These are phyloP conservation scores for Cladosporium velox DNA, from an alignment of 2,329 filamentous ascomycete genomes.

Conservation along the genomic window DNA sequence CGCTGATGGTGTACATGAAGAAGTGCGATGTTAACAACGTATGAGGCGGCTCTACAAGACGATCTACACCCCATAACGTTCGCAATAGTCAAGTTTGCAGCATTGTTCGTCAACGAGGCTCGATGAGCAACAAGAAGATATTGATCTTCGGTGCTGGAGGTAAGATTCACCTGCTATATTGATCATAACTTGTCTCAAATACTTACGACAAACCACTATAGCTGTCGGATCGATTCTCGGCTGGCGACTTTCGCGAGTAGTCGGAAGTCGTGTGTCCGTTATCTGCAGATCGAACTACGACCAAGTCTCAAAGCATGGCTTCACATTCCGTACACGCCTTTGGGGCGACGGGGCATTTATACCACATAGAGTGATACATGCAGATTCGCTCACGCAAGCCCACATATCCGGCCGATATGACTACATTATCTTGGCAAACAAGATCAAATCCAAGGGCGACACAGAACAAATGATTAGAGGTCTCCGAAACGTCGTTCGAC, in stretches of 20 bases:
- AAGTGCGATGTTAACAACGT: neutral
- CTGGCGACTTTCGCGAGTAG: constrained; percentile 31
- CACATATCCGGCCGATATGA: neutral
- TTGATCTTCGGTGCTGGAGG: neutral
- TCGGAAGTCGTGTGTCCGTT: constrained; percentile 26
- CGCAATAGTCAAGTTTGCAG: neutral
- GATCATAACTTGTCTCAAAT: neutral
- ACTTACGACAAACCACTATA: neutral
- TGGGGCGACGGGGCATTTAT: constrained; percentile 17
- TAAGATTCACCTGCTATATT: neutral
- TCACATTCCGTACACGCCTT: constrained; percentile 25
- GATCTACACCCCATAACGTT: neutral
- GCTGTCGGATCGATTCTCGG: constrained; percentile 24
- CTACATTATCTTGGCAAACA: neutral
- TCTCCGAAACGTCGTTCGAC: neutral
- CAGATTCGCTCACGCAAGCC: neutral
- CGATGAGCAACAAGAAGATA: neutral
- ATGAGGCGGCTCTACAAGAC: neutral
- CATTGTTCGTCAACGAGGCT: neutral
- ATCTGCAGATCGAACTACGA: constrained; percentile 31
- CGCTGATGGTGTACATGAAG: neutral
- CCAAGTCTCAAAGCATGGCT: constrained; percentile 24
- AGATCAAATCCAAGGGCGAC: neutral
- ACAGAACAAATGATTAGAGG: neutral
- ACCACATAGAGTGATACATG: neutral